Evolutionary conservation across 1,284 basidiomycete genomes (phyloP).

Genomic region (Rhodotorula sp.): DNA sequence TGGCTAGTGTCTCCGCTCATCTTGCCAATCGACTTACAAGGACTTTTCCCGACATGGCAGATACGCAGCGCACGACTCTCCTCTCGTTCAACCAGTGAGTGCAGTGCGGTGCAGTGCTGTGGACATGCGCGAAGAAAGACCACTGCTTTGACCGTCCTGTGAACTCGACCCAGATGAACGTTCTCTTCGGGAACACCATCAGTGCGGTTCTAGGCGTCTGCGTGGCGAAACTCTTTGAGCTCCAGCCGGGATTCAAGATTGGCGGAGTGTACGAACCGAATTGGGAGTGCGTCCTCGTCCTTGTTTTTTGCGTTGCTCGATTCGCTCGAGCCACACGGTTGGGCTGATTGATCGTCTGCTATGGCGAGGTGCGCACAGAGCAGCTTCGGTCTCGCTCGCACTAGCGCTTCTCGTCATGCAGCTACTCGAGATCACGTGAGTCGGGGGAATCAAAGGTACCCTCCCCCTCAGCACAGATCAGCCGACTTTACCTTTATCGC

Average conservation of each 20-base stretch:
- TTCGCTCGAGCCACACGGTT: background rate
- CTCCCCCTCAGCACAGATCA: background rate
- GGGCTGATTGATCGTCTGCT: too few species aligned
- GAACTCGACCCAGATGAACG: conserved; percentile 27
- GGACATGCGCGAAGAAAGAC: too few species aligned
- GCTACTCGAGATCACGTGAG: conserved; percentile 40
- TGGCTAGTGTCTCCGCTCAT: background rate
- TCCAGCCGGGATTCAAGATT: conserved; percentile 35
- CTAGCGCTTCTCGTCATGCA: conserved; percentile 44
- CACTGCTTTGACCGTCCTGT: background rate
- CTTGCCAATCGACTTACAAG: too few species aligned
- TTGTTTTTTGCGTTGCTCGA: background rate
- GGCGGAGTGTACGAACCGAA: conserved; percentile 35
- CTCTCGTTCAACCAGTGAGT: conserved; percentile 41
- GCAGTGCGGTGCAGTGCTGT: background rate
- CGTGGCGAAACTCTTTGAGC: conserved; percentile 40
- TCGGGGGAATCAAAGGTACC: background rate
- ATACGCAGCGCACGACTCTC: conserved; percentile 41
- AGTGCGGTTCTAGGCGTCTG: conserved; percentile 43
- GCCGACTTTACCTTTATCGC: too few species aligned
- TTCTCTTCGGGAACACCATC: conserved; percentile 44
- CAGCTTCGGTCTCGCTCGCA: conserved; percentile 12
- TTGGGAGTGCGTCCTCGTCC: conserved; percentile 34
- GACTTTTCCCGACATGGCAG: background rate
- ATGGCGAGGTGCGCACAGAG: conserved; percentile 11